Evolutionary conservation across 257 asterid genomes (phyloP), one percentile per base, ranked within the genome.

Genomic region (Ajuga chamaepitys): DNA sequence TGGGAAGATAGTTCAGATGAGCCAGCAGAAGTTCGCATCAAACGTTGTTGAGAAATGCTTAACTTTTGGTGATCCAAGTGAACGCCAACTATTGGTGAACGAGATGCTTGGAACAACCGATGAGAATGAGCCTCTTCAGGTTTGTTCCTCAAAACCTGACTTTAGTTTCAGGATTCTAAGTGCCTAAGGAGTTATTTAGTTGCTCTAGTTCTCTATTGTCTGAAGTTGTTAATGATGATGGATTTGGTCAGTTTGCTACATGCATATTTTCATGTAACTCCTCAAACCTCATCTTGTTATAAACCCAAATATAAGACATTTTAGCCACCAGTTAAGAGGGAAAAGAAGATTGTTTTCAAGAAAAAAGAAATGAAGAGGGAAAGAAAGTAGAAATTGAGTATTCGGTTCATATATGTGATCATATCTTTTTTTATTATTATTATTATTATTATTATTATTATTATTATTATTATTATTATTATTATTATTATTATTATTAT

Each of bases 81-180:
- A 88, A 74, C 88, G 97, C 37, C 93, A 83, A 48, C 86, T 88
- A 21, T 70, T 92, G 81, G 93, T 92, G 77, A 82, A 82, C 21
- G 98, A 92, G 89, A 92, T 92, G 98, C 97, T 92, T n/a, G 98
- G 98, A 28, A 81, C 95, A 53, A 92, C 97, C 57, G 98, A 91
- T 68, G 98, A 91, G 76, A 91, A 91, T 22, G 96, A 91, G 83
- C 98, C 98, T 70, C 98, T 91, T 75, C 98, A 91, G 97, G 98
- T 88, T 62, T 63, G 81, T 68, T 58, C 24, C 6, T 42, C 22
- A 16, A 17, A 16, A 6, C 44, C 24, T 55, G 5, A 9, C 47
- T 57, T 57, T 16, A 30, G 4, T 30, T 56, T 20, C 46, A 57
- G 30, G 14, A 16, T 28, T 57, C 32, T 28, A 13, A 54, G 22